Percentiles rank a stretch among this genome's conserved stretches.
These are phyloP conservation scores for Acanthamoeba triangularis DNA, from an alignment of 208 protist species.

Conservation along the genomic window DNA sequence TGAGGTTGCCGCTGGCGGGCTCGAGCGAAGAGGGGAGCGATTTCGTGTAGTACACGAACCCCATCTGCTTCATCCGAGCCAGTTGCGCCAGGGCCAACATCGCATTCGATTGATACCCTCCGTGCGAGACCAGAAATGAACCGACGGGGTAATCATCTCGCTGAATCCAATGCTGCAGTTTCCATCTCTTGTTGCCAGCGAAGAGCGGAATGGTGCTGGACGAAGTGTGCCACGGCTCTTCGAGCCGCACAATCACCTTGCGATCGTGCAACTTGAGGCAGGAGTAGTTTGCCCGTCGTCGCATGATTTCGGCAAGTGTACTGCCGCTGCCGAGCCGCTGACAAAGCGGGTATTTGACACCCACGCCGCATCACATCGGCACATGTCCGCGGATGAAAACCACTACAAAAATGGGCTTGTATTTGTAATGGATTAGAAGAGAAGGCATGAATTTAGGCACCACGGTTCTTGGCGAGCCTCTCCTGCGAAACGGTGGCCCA, in stretches of 20 bases:
- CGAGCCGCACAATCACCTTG: not conserved
- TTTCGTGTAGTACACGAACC: conserved; percentile 19
- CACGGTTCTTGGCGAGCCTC: conserved; percentile 36
- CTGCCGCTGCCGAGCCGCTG: not conserved
- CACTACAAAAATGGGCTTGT: not conserved
- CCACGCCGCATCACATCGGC: too few species aligned
- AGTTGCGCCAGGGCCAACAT: conserved; percentile 12
- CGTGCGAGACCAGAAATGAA: not conserved
- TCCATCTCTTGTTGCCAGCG: conserved; percentile 17
- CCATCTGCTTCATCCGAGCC: not conserved
- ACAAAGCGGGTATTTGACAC: not conserved
- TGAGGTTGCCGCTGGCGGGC: not conserved
- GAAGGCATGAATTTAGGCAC: not conserved
- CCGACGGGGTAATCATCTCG: not conserved
- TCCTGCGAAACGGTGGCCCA: not conserved
- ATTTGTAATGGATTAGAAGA: not conserved
- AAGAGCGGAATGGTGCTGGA: not conserved
- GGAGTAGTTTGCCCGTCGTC: not conserved
- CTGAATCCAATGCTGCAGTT: conserved; percentile 11
- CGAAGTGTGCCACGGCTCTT: not conserved
- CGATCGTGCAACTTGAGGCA: not conserved
- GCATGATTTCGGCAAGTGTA: not conserved
- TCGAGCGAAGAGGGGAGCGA: not conserved
- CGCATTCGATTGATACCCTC: conserved; percentile 8
- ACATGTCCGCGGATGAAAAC: too few species aligned